Conservation (phyloP, 2,329 filamentous ascomycete species). For the Aspergillus glaucus region DNA sequence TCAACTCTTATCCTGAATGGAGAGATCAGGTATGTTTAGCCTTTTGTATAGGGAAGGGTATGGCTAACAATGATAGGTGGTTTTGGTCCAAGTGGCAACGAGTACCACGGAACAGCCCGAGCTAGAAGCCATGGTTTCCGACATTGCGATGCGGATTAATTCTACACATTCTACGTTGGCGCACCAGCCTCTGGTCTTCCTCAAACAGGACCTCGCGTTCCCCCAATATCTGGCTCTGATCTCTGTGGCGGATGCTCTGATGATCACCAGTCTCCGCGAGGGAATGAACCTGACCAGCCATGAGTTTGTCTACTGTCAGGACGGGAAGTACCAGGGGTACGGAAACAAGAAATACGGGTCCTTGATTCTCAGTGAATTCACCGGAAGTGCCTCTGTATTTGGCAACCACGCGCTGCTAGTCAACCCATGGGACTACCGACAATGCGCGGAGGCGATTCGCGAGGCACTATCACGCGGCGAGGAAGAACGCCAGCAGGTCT, state of each 20-base stretch:
- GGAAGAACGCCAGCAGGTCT: slow-evolving; percentile 67
- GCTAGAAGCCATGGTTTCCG: slow-evolving; percentile 78
- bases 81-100: slow-evolving; percentile 88
- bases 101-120: slow-evolving; percentile 85
- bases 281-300: slow-evolving; percentile 97
- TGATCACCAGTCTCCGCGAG: slow-evolving; percentile 92
- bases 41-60: not conserved
- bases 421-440: slow-evolving; percentile 91
- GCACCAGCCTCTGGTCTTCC: slow-evolving; percentile 86
- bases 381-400: slow-evolving; percentile 82
- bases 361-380: slow-evolving; percentile 90
- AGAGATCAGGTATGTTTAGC: slow-evolving; percentile 55
- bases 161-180: slow-evolving; percentile 83
- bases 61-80: slow-evolving; percentile 47
- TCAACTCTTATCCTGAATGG: slow-evolving; percentile 91
- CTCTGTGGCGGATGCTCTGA: slow-evolving; percentile 81
- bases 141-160: slow-evolving; percentile 93
- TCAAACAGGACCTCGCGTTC: slow-evolving; percentile 92
- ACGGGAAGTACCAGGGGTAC: slow-evolving; percentile 54
- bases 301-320: slow-evolving; percentile 89
- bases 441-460: slow-evolving; percentile 80
- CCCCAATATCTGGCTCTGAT: slow-evolving; percentile 87
- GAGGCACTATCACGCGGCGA: slow-evolving; percentile 72
- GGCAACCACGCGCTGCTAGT: slow-evolving; percentile 73
- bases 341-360: slow-evolving; percentile 75